Percentiles rank a stretch among this genome's conserved stretches.
phyloP scores from a whole-genome alignment of 495 filamentous ascomycete species.

The Astrocystis sublimbata region DNA sequence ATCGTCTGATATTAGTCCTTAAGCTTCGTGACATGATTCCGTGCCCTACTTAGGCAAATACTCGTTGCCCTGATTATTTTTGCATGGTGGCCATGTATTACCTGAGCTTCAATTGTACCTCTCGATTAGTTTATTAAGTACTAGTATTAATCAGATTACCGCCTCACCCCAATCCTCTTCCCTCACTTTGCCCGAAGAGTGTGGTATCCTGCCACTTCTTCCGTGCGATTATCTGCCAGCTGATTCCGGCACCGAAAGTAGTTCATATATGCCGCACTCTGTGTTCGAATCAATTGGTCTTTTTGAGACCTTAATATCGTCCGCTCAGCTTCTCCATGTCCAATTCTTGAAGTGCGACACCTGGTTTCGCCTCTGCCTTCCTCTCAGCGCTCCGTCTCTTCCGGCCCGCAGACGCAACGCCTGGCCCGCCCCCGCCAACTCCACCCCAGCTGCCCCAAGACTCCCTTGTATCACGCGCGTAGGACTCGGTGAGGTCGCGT shows the following conservation, averaged over 20 bases:
- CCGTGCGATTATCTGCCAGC: background rate
- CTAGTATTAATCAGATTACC: background rate
- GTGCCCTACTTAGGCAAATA: background rate
- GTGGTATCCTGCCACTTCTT: background rate
- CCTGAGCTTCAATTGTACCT: background rate
- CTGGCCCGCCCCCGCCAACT: constrained; percentile 29
- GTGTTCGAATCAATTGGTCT: background rate
- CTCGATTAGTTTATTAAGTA: background rate
- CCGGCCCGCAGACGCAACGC: constrained; percentile 12
- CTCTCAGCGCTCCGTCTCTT: constrained; percentile 19
- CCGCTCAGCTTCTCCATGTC: constrained; percentile 31
- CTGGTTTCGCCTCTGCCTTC: constrained; percentile 18
- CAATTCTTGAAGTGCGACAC: constrained; percentile 25
- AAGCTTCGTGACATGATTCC: background rate
- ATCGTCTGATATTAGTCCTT: background rate
- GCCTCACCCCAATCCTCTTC: background rate
- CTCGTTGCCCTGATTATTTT: background rate
- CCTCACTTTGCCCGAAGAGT: background rate
- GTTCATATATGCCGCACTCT: background rate
- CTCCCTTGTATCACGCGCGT: constrained; percentile 26
- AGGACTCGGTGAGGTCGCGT: constrained; percentile 26
- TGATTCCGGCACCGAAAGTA: background rate
- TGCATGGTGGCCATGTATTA: background rate
- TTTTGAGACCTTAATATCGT: constrained; percentile 14
- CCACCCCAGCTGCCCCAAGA: constrained; percentile 37